Evolutionary conservation across 345 rosid genomes (phyloP).

Genomic region (Punica granatum): DNA sequence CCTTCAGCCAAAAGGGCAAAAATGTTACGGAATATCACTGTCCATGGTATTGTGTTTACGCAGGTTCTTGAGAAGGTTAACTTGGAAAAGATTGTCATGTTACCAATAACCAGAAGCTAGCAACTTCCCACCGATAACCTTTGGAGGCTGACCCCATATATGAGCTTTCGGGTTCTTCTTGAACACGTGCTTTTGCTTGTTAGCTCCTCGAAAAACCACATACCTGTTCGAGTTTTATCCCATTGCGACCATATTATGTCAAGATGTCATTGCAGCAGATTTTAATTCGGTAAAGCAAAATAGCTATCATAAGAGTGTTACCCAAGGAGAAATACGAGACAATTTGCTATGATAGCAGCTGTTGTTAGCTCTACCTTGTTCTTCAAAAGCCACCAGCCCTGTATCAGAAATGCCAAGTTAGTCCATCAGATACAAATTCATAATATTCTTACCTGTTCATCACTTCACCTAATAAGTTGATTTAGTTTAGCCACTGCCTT

Average conservation of each 20-base stretch:
- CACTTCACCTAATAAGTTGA: neutral
- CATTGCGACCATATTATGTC: neutral
- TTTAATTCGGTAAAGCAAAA: neutral
- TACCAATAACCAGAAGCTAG: constrained; percentile 97
- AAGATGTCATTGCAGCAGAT: neutral
- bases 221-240: constrained; percentile 32
- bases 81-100: constrained; percentile 11
- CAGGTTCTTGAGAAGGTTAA: neutral
- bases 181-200: constrained; percentile 85
- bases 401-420: constrained; percentile 16
- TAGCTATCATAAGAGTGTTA: constrained; percentile 25
- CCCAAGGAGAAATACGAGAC: constrained; percentile 68
- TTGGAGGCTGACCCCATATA: constrained; percentile 85
- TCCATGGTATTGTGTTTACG: neutral
- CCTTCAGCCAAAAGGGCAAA: constrained; percentile 29
- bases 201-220: constrained; percentile 83
- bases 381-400: constrained; percentile 95
- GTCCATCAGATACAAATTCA: neutral
- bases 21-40: neutral
- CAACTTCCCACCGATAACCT: constrained; percentile 76
- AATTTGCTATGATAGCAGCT: constrained; percentile 46
- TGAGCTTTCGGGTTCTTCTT: constrained; percentile 74
- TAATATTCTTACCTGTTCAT: neutral
- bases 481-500: neutral
- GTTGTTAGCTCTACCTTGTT: constrained; percentile 64